phyloP scores from a whole-genome alignment of 805 yeast species.

The Saturnispora sanitii region DNA sequence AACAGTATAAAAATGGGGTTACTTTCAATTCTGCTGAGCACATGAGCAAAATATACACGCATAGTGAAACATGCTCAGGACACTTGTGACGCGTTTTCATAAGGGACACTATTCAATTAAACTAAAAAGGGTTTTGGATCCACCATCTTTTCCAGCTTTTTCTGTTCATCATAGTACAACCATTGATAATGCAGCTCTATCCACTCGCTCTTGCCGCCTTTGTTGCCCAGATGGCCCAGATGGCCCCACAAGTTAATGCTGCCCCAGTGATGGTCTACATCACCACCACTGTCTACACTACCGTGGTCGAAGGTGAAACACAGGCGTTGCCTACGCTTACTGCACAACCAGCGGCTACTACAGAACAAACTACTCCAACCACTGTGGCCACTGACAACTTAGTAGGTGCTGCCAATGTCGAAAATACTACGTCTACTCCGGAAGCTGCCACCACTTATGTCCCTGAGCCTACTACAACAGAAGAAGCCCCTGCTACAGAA shows the following conservation, averaged over 20 bases:
- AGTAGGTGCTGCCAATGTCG: too few species aligned
- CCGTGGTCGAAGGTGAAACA: conserved; percentile 16
- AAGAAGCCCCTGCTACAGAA: conserved; percentile 6
- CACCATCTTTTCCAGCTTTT: too few species aligned
- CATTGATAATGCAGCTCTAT: conserved; percentile 17
- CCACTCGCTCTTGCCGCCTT: conserved; percentile 15
- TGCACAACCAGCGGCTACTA: conserved; percentile 9
- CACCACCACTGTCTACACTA: conserved; percentile 19
- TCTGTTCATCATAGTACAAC: too few species aligned
- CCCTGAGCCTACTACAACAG: conserved; percentile 6
- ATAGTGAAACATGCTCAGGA: background rate
- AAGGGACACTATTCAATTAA: too few species aligned
- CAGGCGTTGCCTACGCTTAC: too few species aligned
- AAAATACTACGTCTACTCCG: too few species aligned
- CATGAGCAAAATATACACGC: background rate
- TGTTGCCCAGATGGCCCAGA: too few species aligned
- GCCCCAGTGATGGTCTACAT: conserved; percentile 21
- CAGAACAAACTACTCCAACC: conserved; percentile 1
- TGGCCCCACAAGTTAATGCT: conserved; percentile 15
- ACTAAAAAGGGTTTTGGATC: too few species aligned
- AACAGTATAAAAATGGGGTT: too few species aligned
- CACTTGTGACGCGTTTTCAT: background rate
- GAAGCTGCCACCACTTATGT: conserved; percentile 4
- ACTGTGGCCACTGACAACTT: too few species aligned
- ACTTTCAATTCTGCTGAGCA: background rate